Conservation (phyloP, 345 rosid genomes). For the Aquilaria yunnanensis region DNA sequence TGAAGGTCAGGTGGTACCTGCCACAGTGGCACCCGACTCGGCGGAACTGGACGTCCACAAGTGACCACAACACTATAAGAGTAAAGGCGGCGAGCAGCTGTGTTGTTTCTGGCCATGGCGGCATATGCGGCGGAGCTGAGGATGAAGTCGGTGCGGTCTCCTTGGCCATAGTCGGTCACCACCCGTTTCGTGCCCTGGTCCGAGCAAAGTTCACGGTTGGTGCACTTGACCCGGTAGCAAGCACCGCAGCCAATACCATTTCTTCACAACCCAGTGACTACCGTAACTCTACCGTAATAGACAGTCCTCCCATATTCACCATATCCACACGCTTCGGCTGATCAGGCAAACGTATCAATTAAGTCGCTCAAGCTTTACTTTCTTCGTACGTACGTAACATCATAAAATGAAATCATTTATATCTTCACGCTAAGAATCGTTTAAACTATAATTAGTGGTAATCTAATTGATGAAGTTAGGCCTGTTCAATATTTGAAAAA, state of each 20-base stretch:
- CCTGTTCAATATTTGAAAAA: too few relatives aligned
- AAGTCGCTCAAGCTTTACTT: too few relatives aligned
- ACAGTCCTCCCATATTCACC: conserved; percentile 72
- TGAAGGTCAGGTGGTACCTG: conserved; percentile 41
- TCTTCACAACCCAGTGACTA: conserved; percentile 60
- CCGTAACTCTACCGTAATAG: conserved; percentile 71
- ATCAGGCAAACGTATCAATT: too few relatives aligned
- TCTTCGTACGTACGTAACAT: too few relatives aligned
- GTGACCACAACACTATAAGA: conserved; percentile 51
- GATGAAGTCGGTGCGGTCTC: conserved; percentile 72
- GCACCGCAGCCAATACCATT: conserved; percentile 87
- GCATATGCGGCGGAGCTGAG: conserved; percentile 62
- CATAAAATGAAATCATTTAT: too few relatives aligned
- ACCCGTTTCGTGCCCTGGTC: conserved; percentile 56
- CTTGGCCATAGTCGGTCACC: conserved; percentile 85
- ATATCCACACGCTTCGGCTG: conserved; percentile 29
- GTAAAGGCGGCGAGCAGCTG: conserved; percentile 32
- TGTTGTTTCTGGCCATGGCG: conserved; percentile 40
- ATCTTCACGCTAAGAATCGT: too few relatives aligned
- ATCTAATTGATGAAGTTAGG: too few relatives aligned
- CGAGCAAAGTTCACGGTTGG: conserved; percentile 42
- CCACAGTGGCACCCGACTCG: conserved; percentile 55
- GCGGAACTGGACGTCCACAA: conserved; percentile 51
- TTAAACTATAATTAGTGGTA: too few relatives aligned
- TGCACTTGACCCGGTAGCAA: conserved; percentile 91